Percentiles rank a stretch among this genome's conserved stretches.
These are phyloP conservation scores for Middelhovenomyces tepae DNA, from an alignment of 805 yeast genomes.

Conservation along the genomic window DNA sequence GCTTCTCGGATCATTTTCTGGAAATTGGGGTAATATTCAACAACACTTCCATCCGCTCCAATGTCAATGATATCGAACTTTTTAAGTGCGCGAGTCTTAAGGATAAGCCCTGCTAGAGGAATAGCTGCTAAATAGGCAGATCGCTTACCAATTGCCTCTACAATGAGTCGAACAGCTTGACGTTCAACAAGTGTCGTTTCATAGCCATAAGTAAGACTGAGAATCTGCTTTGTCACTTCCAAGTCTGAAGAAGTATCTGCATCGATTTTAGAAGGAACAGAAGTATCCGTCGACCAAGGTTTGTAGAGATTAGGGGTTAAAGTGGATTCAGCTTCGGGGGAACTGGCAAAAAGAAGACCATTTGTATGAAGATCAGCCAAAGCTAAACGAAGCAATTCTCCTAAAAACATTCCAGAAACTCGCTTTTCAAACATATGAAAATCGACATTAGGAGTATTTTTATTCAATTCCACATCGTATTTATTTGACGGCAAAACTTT, in stretches of 20 bases:
- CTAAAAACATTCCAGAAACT: slow-evolving; percentile 85
- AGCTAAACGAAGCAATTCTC: slow-evolving; percentile 74
- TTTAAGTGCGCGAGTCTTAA: slow-evolving; percentile 57
- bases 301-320: slow-evolving; percentile 34
- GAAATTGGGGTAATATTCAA: slow-evolving; percentile 89
- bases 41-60: slow-evolving; percentile 93
- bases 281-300: slow-evolving; percentile 73
- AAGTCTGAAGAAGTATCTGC: slow-evolving; percentile 73
- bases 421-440: slow-evolving; percentile 90
- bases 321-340: slow-evolving; percentile 23
- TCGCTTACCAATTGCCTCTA: slow-evolving; percentile 73
- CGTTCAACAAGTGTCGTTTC: slow-evolving; percentile 70
- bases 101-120: slow-evolving; percentile 75
- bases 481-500: slow-evolving; percentile 66
- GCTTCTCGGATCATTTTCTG: slow-evolving; percentile 75
- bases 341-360: slow-evolving; percentile 42
- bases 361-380: slow-evolving; percentile 53
- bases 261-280: slow-evolving; percentile 78
- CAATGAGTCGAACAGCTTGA: slow-evolving; percentile 56
- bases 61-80: slow-evolving; percentile 74
- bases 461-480: slow-evolving; percentile 68
- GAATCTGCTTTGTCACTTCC: slow-evolving; percentile 14
- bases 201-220: slow-evolving; percentile 51
- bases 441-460: slow-evolving; percentile 68
- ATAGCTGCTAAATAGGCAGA: slow-evolving; percentile 88